Evolutionary conservation across 225 moss, liverwort and hornwort genomes (phyloP), one percentile per base, ranked within the genome.

Genomic region (Anthoceros angustus): DNA sequence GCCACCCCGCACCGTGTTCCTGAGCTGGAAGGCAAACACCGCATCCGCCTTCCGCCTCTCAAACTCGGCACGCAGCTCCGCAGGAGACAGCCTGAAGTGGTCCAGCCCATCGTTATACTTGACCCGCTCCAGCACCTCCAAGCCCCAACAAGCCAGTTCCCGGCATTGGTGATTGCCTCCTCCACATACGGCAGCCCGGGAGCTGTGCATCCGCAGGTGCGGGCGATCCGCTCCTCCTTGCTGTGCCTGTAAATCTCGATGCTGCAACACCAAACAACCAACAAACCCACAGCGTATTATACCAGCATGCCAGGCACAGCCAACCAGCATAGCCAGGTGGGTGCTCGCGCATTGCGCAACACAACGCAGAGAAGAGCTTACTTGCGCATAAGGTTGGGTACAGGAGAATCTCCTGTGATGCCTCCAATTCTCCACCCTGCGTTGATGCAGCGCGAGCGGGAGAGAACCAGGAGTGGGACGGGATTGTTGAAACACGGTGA

Each of bases 1-100:
- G 9, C 93, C n/a, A n/a, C 93, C 93, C 3, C 87, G 93, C n/a
- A n/a, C n/a, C n/a, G n/a, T n/a, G 61, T 93, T 93, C 60, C 93
- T 79, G 50, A 93, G 74, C 70, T 93, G 89, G 70, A 93, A 93
- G 0, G 93, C 93, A 61, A 93, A 93, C 46, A 93, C 86, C 2
- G 93, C 93, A 71, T 93, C 93, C 9, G 93, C 89, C 71, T 84
- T 74, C 62, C 89, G 89, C 40, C 76, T 77, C 64, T 81, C 81
- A 65, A 93, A 89, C 74, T 93, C 89, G 15, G 82, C 82, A 3
- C 89, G 86, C 78, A 89, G 68, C 65, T 93, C 84, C 9, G 84
- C 82, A 24, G 93, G 93, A n/a, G 89, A 89, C 45, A 89, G 73
- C 25, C 93, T 74, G 25, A 86, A 93, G 40, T 84, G 79, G 63